Evolutionary conservation across 2,329 filamentous ascomycete genomes (phyloP), one percentile per base, ranked within the genome.

Genomic region (Phoma sp.): DNA sequence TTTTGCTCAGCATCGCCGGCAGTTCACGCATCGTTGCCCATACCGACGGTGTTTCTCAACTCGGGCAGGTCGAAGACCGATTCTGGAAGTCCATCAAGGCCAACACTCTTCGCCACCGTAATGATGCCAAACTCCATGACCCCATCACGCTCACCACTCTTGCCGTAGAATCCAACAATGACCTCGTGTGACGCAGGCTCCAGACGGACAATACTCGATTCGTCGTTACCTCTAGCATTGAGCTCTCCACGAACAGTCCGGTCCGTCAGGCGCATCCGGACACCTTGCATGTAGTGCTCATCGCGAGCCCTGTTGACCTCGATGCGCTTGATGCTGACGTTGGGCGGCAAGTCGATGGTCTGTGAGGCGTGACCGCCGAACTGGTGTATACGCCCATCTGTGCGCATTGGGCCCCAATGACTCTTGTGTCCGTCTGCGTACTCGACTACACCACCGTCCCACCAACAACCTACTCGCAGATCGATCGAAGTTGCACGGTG

Each of bases 111-210:
- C 0, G 78, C 76, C 4, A 74, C 78, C 1, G 77, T 82, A 19
- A 83, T 72, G 44, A 82, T 81, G 5, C 80, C 81, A 65, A 82
- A 82, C 57, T 81, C 76, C 35, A 63, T 38, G 1, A 67, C 53
- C 4, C 59, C 60, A 43, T 37, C 48, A 58, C 72, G 33, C 24
- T 32, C 31, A 8, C 47, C 60, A 51, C 75, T 80, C 43, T 61
- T 66, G 2, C 80, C 80, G 53, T 70, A 81, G 58, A 82, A 82
- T 0, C 80, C 80, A 8, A 83, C 70, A 39, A 82, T 77, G 12
- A 70, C 70, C 45, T 82, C 75, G 24, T 72, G 68, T 0, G 55
- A 37, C 1, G 56, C 65, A 1, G 76, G 71, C 46, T 72, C 71
- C 61, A 74, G 60, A 36, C 60, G 49, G 15, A 63, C 53, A 46